These are phyloP conservation scores for Phylloporus sp. DNA, from an alignment of 768 basidiomycete species.

Conservation along the genomic window DNA sequence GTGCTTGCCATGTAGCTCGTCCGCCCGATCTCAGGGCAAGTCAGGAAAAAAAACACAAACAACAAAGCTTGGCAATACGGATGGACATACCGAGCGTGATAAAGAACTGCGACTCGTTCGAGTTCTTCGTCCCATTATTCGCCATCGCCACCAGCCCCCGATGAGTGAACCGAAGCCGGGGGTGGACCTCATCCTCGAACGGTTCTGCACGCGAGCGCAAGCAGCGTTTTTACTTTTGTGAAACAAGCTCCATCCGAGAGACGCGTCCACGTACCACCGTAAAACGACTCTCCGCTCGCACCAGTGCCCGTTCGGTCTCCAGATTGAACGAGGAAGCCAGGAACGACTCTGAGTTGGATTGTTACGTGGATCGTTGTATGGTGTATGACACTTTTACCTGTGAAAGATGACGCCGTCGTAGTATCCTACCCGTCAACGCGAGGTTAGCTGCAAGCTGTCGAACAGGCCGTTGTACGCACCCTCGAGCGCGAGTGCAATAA, in stretches of 20 bases:
- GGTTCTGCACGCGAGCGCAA: constrained; percentile 53
- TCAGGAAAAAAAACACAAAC: too few species aligned
- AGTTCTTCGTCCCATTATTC: constrained; percentile 78
- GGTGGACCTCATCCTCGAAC: constrained; percentile 93
- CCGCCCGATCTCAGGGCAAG: constrained; percentile 73
- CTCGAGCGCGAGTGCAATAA: constrained; percentile 83
- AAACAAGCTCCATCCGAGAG: not conserved
- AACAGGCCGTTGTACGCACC: constrained; percentile 45
- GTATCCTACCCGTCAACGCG: constrained; percentile 55
- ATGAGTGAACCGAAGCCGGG: constrained; percentile 81
- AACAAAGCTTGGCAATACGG: not conserved
- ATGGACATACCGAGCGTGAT: constrained; percentile 77
- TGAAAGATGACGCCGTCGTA: constrained; percentile 96
- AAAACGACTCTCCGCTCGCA: constrained; percentile 90
- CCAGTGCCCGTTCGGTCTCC: constrained; percentile 93
- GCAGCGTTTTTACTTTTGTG: not conserved
- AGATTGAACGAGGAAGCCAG: constrained; percentile 90
- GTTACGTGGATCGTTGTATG: not conserved
- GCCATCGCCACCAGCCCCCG: constrained; percentile 95
- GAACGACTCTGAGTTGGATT: constrained; percentile 56
- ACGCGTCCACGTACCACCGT: constrained; percentile 62
- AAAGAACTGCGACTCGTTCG: constrained; percentile 94
- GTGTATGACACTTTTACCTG: constrained; percentile 46
- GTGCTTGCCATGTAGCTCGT: constrained; percentile 91
- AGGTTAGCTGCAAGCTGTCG: constrained; percentile 5